Evolutionary conservation across 192 early-diverging fungal genomes (phyloP).

Genomic region (Geranomyces michiganensis): DNA sequence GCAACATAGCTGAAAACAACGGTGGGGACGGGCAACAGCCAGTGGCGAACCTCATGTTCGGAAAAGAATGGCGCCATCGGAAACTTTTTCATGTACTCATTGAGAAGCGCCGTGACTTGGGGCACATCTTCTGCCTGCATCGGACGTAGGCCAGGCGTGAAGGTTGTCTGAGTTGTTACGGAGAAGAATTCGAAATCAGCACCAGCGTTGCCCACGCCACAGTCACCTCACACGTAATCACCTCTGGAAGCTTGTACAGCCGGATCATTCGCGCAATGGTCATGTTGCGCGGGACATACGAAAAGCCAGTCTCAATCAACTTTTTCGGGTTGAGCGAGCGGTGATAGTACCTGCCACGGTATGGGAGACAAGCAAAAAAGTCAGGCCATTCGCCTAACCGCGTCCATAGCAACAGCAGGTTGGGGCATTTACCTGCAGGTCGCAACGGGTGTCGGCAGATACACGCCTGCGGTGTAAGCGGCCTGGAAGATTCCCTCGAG

Average conservation of each 20-base stretch:
- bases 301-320: slow-evolving; percentile 91
- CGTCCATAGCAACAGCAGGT: no score
- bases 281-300: slow-evolving; percentile 70
- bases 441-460: slow-evolving; percentile 86
- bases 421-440: slow-evolving; percentile 61
- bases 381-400: no score
- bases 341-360: slow-evolving; percentile 78
- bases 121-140: slow-evolving; percentile 82
- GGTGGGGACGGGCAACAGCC: slow-evolving; percentile 79
- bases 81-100: slow-evolving; percentile 65
- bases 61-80: slow-evolving; percentile 76
- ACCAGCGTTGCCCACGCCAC: no score
- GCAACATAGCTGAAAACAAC: slow-evolving; percentile 97
- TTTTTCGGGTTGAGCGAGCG: slow-evolving; percentile 94
- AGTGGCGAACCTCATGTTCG: slow-evolving; percentile 89
- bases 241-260: slow-evolving; percentile 67
- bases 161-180: slow-evolving; percentile 20
- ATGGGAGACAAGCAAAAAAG: not conserved
- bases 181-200: no score
- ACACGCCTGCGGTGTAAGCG: slow-evolving; percentile 91
- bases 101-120: slow-evolving; percentile 72
- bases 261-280: slow-evolving; percentile 76
- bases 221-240: slow-evolving; percentile 23
- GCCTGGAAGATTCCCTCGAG: slow-evolving; percentile 95
- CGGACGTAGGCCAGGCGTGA: slow-evolving; percentile 69